Conservation (phyloP, 805 yeast species). For the Saccharomycopsis capsularis region DNA sequence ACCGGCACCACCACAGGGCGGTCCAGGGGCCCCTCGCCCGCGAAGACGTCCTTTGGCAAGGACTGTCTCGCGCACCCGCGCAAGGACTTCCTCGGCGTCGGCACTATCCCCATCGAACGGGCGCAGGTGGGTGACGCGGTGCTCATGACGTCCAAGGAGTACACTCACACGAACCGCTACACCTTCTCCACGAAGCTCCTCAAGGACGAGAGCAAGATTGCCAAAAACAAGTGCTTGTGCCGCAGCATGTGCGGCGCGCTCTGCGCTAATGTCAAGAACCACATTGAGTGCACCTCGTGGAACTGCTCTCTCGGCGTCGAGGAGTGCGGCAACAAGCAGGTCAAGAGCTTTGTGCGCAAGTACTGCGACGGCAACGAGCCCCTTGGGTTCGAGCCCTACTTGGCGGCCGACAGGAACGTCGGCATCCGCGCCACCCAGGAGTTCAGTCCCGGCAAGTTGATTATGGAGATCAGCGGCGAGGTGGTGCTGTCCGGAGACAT, state of each 20-base stretch:
- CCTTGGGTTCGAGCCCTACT: background rate
- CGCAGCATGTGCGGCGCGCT: background rate
- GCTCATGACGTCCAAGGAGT: background rate
- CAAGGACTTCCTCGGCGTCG: background rate
- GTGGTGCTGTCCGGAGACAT: too few species aligned
- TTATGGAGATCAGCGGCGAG: background rate
- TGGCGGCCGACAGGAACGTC: background rate
- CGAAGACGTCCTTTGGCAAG: background rate
- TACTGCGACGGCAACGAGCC: background rate
- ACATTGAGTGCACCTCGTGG: background rate
- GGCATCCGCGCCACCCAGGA: background rate
- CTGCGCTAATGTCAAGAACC: background rate
- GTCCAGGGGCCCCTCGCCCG: background rate
- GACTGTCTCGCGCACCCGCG: background rate
- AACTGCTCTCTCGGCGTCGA: background rate
- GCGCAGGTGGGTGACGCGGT: background rate
- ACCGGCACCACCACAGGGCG: background rate
- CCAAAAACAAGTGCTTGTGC: background rate
- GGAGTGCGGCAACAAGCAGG: background rate
- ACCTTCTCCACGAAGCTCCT: background rate
- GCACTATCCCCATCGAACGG: background rate
- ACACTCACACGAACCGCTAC: background rate
- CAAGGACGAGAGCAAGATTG: background rate
- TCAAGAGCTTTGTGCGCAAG: background rate
- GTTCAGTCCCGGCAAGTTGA: background rate